phyloP scores from a whole-genome alignment of 495 filamentous ascomycete genomes.

The Trichoderma gamsii region DNA sequence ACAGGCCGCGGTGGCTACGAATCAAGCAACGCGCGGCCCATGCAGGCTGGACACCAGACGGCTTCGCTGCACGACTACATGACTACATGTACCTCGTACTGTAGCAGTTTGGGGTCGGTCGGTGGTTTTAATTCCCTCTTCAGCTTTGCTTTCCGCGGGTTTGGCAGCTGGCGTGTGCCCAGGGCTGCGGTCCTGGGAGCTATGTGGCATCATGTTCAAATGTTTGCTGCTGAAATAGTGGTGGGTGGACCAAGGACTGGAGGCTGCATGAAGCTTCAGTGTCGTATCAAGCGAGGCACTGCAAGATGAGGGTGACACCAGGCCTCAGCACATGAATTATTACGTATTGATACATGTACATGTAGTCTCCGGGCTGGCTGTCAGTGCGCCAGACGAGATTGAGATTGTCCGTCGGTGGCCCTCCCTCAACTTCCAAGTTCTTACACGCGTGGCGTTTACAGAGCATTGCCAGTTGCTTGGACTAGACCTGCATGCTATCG shows the following conservation, averaged over 20 bases:
- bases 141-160: background rate
- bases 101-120: background rate
- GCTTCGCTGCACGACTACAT: background rate
- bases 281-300: no score
- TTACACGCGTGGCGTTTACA: no score
- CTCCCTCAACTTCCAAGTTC: no score
- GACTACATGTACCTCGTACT: background rate
- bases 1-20: background rate
- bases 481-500: no score
- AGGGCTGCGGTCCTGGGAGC: background rate
- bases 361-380: background rate
- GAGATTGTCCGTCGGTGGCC: background rate
- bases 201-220: no score
- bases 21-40: slow-evolving; percentile 2
- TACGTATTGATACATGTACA: background rate
- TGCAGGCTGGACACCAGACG: background rate
- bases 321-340: background rate
- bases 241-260: no score
- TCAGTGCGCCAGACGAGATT: background rate
- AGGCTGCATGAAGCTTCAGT: no score
- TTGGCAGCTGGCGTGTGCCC: background rate
- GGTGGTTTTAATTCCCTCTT: no score
- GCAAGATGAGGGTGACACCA: background rate
- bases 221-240: background rate
- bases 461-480: no score